These are phyloP conservation scores for Salix viminalis DNA, from an alignment of 345 rosid genomes.

Conservation along the genomic window DNA sequence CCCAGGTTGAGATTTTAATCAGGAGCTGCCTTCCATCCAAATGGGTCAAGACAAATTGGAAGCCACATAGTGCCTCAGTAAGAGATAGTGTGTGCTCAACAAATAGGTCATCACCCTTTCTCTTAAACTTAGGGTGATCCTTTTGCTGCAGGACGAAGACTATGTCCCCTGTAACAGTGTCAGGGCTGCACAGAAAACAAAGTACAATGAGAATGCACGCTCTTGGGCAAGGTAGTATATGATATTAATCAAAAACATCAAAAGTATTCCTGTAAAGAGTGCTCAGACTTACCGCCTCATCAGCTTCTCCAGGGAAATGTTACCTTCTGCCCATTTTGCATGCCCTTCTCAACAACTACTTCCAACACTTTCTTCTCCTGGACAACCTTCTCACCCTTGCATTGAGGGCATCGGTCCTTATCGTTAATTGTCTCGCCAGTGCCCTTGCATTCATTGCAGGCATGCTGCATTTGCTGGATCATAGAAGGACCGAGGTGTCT, in stretches of 20 bases:
- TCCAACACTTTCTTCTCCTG: conserved; percentile 42
- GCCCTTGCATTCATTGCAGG: conserved; percentile 40
- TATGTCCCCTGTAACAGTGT: conserved; percentile 38
- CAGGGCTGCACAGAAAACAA: conserved; percentile 49
- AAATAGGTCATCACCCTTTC: conserved; percentile 73
- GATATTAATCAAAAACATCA: background rate
- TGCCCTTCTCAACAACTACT: conserved; percentile 40
- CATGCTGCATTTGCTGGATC: conserved; percentile 47
- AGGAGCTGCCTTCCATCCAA: conserved; percentile 72
- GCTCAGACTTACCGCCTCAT: conserved; percentile 27
- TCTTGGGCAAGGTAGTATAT: background rate
- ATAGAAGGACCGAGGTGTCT: conserved; percentile 40
- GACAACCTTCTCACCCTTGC: conserved; percentile 42
- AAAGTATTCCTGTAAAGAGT: background rate
- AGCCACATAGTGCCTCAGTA: conserved; percentile 73
- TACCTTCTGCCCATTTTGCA: conserved; percentile 38
- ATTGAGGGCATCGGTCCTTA: conserved; percentile 35
- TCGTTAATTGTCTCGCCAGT: conserved; percentile 39
- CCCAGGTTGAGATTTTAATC: conserved; percentile 65
- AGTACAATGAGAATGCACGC: background rate
- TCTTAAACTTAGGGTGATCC: conserved; percentile 63
- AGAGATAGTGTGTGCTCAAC: conserved; percentile 67
- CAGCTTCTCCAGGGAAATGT: conserved; percentile 44
- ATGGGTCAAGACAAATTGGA: conserved; percentile 62
- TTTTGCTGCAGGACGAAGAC: conserved; percentile 65